Percentiles rank a stretch among this genome's conserved stretches.
Conservation (phyloP, 169 alveolate species). For the Plasmodium vivax region DNA sequence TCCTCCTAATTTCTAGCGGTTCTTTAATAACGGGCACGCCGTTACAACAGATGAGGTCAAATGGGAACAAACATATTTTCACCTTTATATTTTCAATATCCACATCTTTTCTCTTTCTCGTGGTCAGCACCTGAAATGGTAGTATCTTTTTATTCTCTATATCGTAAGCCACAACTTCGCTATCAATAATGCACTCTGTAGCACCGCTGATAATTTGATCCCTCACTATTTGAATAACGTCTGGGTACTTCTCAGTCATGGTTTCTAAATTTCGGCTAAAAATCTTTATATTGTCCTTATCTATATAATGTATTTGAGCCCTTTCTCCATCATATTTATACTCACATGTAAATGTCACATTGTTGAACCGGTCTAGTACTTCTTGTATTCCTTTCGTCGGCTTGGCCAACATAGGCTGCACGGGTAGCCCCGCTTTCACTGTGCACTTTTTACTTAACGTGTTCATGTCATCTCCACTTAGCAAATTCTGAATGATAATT, state of each 20-base stretch:
- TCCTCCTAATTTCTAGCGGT: constrained; percentile 81
- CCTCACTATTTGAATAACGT: constrained; percentile 80
- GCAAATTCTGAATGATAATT: constrained; percentile 89
- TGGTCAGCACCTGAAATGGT: constrained; percentile 95
- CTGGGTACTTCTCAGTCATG: constrained; percentile 84
- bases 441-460: constrained; percentile 90
- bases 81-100: constrained; percentile 90
- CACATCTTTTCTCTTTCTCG: constrained; percentile 96
- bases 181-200: constrained; percentile 93
- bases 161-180: constrained; percentile 98
- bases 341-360: constrained; percentile 96
- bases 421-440: constrained; percentile 97
- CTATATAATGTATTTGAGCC: constrained; percentile 94
- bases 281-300: constrained; percentile 81
- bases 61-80: constrained; percentile 93
- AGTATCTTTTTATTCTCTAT: constrained; percentile 89
- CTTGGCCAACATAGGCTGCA: constrained; percentile 98
- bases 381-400: constrained; percentile 93
- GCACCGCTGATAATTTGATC: constrained; percentile 78
- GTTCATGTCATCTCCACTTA: constrained; percentile 86
- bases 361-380: constrained; percentile 91
- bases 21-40: constrained; percentile 86
- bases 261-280: constrained; percentile 96
- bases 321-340: constrained; percentile 98
- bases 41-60: constrained; percentile 93